Conservation (phyloP, 768 basidiomycete species). For the Trametes cinnabarina region DNA sequence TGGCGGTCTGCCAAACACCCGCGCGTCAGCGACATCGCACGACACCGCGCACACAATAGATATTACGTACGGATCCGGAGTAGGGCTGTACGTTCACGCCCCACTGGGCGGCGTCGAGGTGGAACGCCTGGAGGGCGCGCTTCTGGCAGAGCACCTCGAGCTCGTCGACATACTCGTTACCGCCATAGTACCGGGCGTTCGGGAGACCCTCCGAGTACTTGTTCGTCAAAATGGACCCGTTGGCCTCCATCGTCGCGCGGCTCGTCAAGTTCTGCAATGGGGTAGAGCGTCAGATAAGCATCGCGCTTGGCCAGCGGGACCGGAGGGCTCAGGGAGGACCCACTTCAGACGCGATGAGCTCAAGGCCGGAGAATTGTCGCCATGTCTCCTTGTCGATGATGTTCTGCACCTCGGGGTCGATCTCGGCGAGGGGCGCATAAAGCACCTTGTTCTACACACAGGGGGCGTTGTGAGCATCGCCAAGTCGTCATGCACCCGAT, state of each 20-base stretch:
- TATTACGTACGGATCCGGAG: slow-evolving; percentile 76
- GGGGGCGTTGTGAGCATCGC: neutral
- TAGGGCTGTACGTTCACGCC: slow-evolving; percentile 99
- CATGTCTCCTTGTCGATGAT: slow-evolving; percentile 99
- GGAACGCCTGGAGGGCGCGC: slow-evolving; percentile 94
- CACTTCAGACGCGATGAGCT: slow-evolving; percentile 99
- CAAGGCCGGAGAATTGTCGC: slow-evolving; percentile 95
- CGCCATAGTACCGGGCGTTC: slow-evolving; percentile 94
- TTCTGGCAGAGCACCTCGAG: slow-evolving; percentile 93
- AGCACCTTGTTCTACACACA: slow-evolving; percentile 79
- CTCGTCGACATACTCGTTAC: slow-evolving; percentile 97
- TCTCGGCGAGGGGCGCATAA: slow-evolving; percentile 84
- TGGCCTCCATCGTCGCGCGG: slow-evolving; percentile 93
- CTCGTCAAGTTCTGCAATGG: slow-evolving; percentile 85
- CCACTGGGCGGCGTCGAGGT: slow-evolving; percentile 90
- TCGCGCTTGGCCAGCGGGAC: neutral
- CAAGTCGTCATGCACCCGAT: neutral
- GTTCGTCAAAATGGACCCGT: slow-evolving; percentile 98
- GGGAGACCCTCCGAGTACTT: slow-evolving; percentile 99
- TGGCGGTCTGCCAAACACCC: slow-evolving; percentile 63
- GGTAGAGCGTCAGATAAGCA: neutral
- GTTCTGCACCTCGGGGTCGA: slow-evolving; percentile 93
- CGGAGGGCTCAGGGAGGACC: slow-evolving; percentile 16
- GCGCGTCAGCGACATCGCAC: neutral
- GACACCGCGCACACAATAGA: neutral